These are phyloP conservation scores for Sparassis latifolia DNA, from an alignment of 1,284 basidiomycete genomes.

Conservation along the genomic window DNA sequence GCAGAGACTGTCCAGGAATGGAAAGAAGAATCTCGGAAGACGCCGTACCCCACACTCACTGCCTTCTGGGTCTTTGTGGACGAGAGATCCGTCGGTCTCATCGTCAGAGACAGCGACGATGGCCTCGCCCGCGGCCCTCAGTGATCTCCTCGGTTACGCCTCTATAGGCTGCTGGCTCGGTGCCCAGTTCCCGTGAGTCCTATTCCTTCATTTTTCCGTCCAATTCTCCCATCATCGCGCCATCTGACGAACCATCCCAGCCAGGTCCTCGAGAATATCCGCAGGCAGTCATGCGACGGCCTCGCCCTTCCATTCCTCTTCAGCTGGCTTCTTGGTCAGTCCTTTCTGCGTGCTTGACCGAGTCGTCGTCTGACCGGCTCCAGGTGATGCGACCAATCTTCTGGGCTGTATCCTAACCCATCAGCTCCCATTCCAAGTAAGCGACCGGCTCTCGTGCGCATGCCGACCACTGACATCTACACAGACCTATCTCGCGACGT, in stretches of 20 bases:
- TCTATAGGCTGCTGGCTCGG: slow-evolving; percentile 88
- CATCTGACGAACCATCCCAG: slow-evolving; percentile 26
- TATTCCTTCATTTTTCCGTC: slow-evolving; percentile 7
- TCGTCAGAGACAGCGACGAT: too few relatives aligned
- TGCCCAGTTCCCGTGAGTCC: slow-evolving; percentile 85
- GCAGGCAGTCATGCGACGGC: slow-evolving; percentile 73
- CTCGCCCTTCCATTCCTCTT: slow-evolving; percentile 85
- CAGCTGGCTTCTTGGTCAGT: slow-evolving; percentile 84
- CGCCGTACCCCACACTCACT: too few relatives aligned
- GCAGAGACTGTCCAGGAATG: too few relatives aligned
- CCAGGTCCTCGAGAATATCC: slow-evolving; percentile 79
- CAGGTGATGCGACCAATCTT: slow-evolving; percentile 87
- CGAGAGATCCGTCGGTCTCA: too few relatives aligned
- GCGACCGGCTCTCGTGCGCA: slow-evolving; percentile 14
- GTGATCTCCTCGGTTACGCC: slow-evolving; percentile 57
- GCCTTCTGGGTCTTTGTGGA: too few relatives aligned
- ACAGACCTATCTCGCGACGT: slow-evolving; percentile 82
- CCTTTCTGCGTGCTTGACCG: slow-evolving; percentile 12
- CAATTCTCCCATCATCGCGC: slow-evolving; percentile 7
- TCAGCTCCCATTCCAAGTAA: slow-evolving; percentile 91
- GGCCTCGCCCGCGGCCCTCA: slow-evolving; percentile 14
- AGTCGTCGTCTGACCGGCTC: neutral
- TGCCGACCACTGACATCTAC: slow-evolving; percentile 3
- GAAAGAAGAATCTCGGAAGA: too few relatives aligned
- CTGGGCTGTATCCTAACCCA: slow-evolving; percentile 85